Conservation (phyloP, 2,329 filamentous ascomycete genomes). For the Orbilia javanica region DNA sequence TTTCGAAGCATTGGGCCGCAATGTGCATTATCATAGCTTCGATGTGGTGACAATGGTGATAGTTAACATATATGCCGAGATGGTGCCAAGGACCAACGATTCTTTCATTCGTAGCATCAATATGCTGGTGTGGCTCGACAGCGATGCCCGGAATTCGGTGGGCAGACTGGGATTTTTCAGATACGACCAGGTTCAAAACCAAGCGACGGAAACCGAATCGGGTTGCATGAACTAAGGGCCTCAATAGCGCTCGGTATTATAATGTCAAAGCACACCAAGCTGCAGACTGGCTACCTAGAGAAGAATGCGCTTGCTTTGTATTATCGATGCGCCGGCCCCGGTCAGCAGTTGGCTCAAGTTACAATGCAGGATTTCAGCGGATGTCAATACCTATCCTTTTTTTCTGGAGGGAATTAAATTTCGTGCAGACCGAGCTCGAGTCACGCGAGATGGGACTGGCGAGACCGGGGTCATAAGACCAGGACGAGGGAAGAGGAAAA, state of each 20-base stretch:
- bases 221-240: conserved; percentile 28
- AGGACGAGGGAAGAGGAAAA: background rate
- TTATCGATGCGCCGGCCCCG: conserved; percentile 4
- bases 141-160: conserved; percentile 1
- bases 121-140: too few species aligned
- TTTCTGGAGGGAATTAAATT: conserved; percentile 45
- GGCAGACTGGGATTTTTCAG: conserved; percentile 15
- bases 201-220: conserved; percentile 39
- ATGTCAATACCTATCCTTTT: conserved; percentile 19
- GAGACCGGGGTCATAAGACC: background rate
- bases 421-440: conserved; percentile 2
- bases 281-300: conserved; percentile 51
- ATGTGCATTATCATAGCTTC: too few species aligned
- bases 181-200: conserved; percentile 46
- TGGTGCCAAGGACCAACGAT: too few species aligned
- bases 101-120: too few species aligned
- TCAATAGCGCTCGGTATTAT: conserved; percentile 43
- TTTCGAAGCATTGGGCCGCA: too few species aligned
- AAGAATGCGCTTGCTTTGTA: conserved; percentile 23
- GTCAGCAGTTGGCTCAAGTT: conserved; percentile 18
- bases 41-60: too few species aligned
- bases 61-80: too few species aligned
- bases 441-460: conserved; percentile 34
- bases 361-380: conserved; percentile 14
- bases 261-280: conserved; percentile 52